A percentile compares a stretch with the other conserved stretches of the same genome.
Conservation (phyloP, 2,329 filamentous ascomycete species). For the Venturia pyrina region DNA sequence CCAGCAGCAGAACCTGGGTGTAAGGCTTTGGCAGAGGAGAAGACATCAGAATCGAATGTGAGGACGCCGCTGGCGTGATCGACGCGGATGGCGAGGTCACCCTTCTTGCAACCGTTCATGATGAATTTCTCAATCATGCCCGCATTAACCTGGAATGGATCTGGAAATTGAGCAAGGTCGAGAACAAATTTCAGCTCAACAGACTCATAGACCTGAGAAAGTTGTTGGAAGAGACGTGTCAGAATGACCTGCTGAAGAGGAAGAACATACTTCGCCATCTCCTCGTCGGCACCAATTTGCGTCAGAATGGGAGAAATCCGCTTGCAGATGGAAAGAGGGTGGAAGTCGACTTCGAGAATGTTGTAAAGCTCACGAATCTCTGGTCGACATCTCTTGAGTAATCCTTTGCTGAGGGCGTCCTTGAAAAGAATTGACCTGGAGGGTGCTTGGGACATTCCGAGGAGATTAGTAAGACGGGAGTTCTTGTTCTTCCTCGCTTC, state of each 20-base stretch:
- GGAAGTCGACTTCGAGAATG: slow-evolving; percentile 98
- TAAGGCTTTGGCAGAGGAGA: slow-evolving; percentile 89
- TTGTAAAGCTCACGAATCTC: slow-evolving; percentile 97
- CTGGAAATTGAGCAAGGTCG: slow-evolving; percentile 87
- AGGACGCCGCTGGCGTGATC: slow-evolving; percentile 91
- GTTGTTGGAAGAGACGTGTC: slow-evolving; percentile 94
- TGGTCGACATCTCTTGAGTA: slow-evolving; percentile 82
- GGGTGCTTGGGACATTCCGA: slow-evolving; percentile 84
- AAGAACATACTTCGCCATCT: slow-evolving; percentile 95
- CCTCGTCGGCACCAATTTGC: slow-evolving; percentile 84
- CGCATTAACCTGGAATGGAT: slow-evolving; percentile 85
- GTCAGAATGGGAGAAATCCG: slow-evolving; percentile 95
- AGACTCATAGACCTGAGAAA: slow-evolving; percentile 97
- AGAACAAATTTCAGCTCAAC: slow-evolving; percentile 92
- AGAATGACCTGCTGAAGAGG: slow-evolving; percentile 98
- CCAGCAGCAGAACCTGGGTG: slow-evolving; percentile 76
- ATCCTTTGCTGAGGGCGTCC: slow-evolving; percentile 87
- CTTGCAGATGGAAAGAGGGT: slow-evolving; percentile 95
- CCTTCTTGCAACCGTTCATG: slow-evolving; percentile 99
- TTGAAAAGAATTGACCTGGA: slow-evolving; percentile 89
- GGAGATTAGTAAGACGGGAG: slow-evolving; percentile 85
- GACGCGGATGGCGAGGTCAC: slow-evolving; percentile 89
- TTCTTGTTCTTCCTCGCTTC: slow-evolving; percentile 99
- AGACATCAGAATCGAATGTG: slow-evolving; percentile 96
- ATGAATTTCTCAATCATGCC: slow-evolving; percentile 99